Conservation (phyloP, 2,329 filamentous ascomycete genomes). For the Capronia coronata region DNA sequence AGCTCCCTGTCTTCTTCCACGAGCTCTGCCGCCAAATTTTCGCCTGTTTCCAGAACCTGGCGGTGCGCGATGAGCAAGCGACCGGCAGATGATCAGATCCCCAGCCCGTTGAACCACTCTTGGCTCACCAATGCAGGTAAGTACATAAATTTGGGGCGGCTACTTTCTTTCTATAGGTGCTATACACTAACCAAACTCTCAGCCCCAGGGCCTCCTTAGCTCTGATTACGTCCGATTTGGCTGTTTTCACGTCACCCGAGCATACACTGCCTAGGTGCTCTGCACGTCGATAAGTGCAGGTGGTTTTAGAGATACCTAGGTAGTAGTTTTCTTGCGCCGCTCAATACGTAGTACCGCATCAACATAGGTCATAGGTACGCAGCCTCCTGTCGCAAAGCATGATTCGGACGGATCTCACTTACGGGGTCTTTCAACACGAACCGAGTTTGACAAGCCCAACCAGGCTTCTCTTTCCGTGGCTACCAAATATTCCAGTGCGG, state of each 20-base stretch:
- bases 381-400: too few species aligned
- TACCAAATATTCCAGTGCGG: neutral
- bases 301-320: too few species aligned
- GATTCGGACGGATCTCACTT: too few species aligned
- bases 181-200: neutral
- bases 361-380: too few species aligned
- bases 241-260: too few species aligned
- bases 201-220: neutral
- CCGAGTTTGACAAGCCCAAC: neutral
- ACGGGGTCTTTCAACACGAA: neutral
- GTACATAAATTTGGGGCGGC: neutral
- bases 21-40: slow-evolving; percentile 7
- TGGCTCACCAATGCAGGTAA: neutral
- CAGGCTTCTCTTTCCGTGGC: neutral
- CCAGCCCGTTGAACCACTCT: slow-evolving; percentile 12
- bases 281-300: too few species aligned
- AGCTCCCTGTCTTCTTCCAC: neutral
- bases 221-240: neutral
- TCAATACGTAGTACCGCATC: too few species aligned
- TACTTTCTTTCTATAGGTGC: neutral
- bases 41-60: slow-evolving; percentile 12
- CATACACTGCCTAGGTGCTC: too few species aligned
- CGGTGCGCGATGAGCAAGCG: slow-evolving; percentile 8
- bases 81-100: neutral
- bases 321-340: too few species aligned